Evolutionary conservation across 176 grass and related monocot genomes (phyloP), one percentile per base, ranked within the genome.

Genomic region (Alloteropsis semialata): DNA sequence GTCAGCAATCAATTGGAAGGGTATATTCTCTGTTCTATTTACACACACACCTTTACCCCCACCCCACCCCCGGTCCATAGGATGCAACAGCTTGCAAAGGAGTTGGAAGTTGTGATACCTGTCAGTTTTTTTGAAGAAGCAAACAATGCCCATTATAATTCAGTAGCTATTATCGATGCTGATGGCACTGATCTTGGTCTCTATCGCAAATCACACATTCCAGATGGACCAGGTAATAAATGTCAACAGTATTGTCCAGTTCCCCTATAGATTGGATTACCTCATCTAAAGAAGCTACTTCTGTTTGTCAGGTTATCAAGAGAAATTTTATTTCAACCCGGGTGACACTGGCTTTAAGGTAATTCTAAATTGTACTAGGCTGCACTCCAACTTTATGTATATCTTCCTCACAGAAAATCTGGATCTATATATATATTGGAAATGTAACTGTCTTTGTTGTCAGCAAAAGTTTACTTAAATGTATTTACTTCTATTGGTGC

Each of bases 71-170:
- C 84, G 39, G 29, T 58, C n/a, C 18, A 74, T 60, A 96, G 96
- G 87, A 92, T 99, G 91, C 96, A 99, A 77, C 81, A 89, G 34
- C 85, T 96, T 81, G 96, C 93, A 49, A 96, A 96, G 82, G 96
- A 99, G 80, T 85, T 98, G 48, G 91, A 94, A 21, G 73, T 93
- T 81, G 96, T 98, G 33, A 89, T 98, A 82, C 96, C 93, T 46
- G 89, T 96, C 43, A 95, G 91, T 81, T 99, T 96, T 76, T 99
- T 99, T 83, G 93, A 99, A 71, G 93, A 93, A 89, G 89, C 93
- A 57, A 95, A 95, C 77, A 96, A 93, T 87, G 96, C 91, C n/a
- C 93, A 99, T 85, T 99, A 99, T 55, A 99, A 99, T 90, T 99
- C 96, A 0, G 82, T 99, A 62, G 96, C 92, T 11, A 71, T 99